Evolutionary conservation across 306 rosid genomes (phyloP), one percentile per base, ranked within the genome.

Genomic region (Cicer arietinum): DNA sequence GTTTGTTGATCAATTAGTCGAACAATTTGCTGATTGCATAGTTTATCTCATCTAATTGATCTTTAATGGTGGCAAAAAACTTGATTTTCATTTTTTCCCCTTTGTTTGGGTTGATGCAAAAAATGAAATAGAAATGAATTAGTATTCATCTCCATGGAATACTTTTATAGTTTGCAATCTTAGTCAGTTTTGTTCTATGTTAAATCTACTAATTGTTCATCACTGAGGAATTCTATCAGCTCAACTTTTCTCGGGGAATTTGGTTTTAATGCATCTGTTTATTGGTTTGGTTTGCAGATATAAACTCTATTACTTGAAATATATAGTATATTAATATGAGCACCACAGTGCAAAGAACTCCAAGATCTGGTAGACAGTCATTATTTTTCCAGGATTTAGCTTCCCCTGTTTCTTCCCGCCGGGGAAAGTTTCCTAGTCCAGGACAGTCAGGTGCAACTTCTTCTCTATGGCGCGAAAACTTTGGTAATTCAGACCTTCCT

Each of bases 331-430:
- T 56, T 9, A 84, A 77, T 53, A 90, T 94, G 98, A 91, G 83
- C 70, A 78, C 86, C 73, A 76, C 91, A 54, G 81, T 71, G 22
- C 90, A 85, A 61, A 92, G 85, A 84, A 95, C 98, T 71, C 92
- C 98, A 30, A 90, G 84, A 43, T 87, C 96, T 5, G 88, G 93
- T 63, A 85, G 96, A 43, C 93, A 88, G 71, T 90, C 99, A 22
- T 84, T 95, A 75, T 95, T 95, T 77, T 90, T 86, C 76, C 98
- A 90, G 85, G 98, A 95, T 88, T 76, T 95, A 85, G 96, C 98
- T 75, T 89, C 98, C 37, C 99, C 99, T 13, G 68, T 92, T 65
- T 87, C 97, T 9, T n/a, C 92, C 42, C 83, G 89, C 17, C 88
- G 88, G 81, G 96, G 90, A 18, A 95, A 85, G 62, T 79, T 86